Base-by-base conservation (phyloP, 371 early-diverging fungal genomes). In the Batkoa obscura region DNA sequence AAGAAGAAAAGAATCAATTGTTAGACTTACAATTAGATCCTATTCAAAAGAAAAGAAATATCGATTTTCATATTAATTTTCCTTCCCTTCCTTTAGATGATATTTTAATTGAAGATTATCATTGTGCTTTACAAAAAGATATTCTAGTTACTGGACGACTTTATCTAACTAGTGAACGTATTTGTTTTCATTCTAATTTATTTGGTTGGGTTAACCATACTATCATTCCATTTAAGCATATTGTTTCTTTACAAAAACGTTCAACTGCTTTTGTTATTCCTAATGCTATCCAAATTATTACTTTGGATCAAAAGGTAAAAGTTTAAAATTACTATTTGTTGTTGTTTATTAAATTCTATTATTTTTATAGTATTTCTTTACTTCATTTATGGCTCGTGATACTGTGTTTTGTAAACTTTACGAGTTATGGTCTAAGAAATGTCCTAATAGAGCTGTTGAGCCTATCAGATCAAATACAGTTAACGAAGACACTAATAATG, bases 151-250 rank as follows among this genome's bases (percentile, higher is more conserved):
- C 94, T 60, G 96, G 96, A 1, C 72, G 90, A 34, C 64, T 94
- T 57, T 94, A 86, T 66, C 66, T 94, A 58, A 88, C 90, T 15
- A 83, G 86, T 58, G 74, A 80, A 64, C 77, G 84, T 52, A 64
- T 94, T 3, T 89, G 91, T 66, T 95, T 95, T 63, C 80, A 94
- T 63, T 86, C 94, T 56, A 93, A 90, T 63, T 92, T 94, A 55
- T 85, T 94, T 67, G 93, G 96, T n/a, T 94, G 91, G 83, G 80
- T 94, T 37, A 93, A 86, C 30, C 83, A 83, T 59, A 61, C 93
- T 48, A 83, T 88, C 1, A 83, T 94, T 52, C 77, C 81, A 1
- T 81, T 90, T 60, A 72, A 75, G 34, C 87, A 90, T 61, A 81
- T 95, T 36, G 78, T 82, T 34, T 70, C 79, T 0, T 86, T 95